Conservation (phyloP, 225 moss, liverwort and hornwort species). For the Asterella californica region DNA sequence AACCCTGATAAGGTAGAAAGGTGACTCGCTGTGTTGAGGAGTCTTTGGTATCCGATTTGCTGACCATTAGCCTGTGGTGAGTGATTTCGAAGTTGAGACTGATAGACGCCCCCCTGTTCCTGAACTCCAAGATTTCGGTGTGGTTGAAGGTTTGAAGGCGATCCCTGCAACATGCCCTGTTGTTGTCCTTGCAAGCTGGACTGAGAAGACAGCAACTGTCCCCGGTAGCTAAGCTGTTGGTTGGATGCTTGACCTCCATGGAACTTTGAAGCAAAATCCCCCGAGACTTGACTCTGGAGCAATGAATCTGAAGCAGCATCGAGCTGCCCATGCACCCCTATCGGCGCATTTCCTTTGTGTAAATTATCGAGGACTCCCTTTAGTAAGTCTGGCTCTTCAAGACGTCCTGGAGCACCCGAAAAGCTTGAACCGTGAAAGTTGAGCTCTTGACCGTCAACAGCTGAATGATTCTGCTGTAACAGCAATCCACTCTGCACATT, state of each 20-base stretch:
- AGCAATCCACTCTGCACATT: neutral
- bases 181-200: neutral
- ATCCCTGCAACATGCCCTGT: neutral
- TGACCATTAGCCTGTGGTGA: constrained; percentile 1
- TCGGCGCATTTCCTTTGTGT: neutral
- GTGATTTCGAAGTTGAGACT: constrained; percentile 9
- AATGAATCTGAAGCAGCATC: constrained; percentile 1
- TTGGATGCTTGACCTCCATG: constrained; percentile 3
- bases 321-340: neutral
- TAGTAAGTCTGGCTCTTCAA: constrained; percentile 11
- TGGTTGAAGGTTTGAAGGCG: neutral
- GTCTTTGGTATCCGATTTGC: constrained; percentile 4
- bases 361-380: constrained; percentile 20
- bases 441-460: constrained; percentile 2
- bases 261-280: constrained; percentile 3
- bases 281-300: constrained; percentile 11
- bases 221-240: constrained; percentile 7
- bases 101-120: constrained; percentile 1
- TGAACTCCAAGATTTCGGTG: constrained; percentile 1
- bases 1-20: constrained; percentile 9
- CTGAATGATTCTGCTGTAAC: constrained; percentile 1
- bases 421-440: constrained; percentile 1
- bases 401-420: neutral
- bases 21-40: neutral
- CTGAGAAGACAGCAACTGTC: neutral